These are phyloP conservation scores for Coleophoma crateriformis DNA, from an alignment of 2,329 filamentous ascomycete genomes.

Conservation along the genomic window DNA sequence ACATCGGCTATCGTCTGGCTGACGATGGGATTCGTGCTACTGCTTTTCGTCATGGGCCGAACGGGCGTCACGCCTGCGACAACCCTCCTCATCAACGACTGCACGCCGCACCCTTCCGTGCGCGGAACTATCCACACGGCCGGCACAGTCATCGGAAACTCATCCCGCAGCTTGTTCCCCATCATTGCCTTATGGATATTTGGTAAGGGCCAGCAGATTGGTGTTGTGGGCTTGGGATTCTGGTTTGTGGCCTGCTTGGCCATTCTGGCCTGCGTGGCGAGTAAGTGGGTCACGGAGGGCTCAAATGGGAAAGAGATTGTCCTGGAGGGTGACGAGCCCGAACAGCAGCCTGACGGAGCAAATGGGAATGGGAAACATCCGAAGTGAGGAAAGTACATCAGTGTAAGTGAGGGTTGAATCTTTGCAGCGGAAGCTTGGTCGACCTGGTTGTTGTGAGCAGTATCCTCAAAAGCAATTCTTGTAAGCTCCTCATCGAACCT, in stretches of 20 bases:
- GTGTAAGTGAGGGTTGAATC: too few relatives aligned
- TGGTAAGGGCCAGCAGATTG: constrained; percentile 47
- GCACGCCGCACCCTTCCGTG: constrained; percentile 48
- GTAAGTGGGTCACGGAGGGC: constrained; percentile 49
- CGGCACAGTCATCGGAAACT: constrained; percentile 49
- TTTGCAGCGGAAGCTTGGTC: too few relatives aligned
- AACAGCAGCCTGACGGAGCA: too few relatives aligned
- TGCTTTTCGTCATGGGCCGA: constrained; percentile 63
- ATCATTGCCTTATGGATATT: constrained; percentile 51
- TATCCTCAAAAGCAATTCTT: too few relatives aligned
- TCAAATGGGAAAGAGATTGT: constrained; percentile 56
- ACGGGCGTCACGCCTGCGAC: constrained; percentile 59
- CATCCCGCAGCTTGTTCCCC: constrained; percentile 51
- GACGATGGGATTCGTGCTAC: constrained; percentile 27
- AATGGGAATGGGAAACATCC: too few relatives aligned
- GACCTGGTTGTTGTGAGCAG: too few relatives aligned
- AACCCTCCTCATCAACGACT: constrained; percentile 55
- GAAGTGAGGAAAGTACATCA: too few relatives aligned
- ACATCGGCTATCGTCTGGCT: constrained; percentile 7
- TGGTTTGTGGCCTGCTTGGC: constrained; percentile 43
- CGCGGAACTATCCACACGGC: constrained; percentile 48
- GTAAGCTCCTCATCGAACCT: too few relatives aligned
- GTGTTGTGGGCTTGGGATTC: constrained; percentile 39
- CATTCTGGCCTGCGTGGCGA: constrained; percentile 41
- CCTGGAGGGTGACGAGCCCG: constrained; percentile 48